Evolutionary conservation across 805 yeast species (phyloP).

Genomic region (Saccharomycopsis sp.): DNA sequence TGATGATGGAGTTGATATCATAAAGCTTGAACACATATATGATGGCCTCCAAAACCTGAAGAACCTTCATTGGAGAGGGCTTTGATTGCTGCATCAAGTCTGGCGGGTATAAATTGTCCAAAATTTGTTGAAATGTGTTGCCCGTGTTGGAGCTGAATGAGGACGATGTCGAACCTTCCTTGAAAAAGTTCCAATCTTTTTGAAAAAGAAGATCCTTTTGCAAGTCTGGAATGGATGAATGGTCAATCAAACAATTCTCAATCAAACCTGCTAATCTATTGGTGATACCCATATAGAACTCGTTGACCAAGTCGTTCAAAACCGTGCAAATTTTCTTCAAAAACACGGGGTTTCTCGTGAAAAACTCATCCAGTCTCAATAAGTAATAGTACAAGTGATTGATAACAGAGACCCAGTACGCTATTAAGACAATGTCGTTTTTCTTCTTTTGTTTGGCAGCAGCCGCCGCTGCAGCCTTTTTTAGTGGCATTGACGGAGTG

Average conservation of each 20-base stretch:
- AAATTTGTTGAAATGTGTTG: constrained; percentile 50
- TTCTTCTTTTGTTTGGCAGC: constrained; percentile 9
- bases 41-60: constrained; percentile 83
- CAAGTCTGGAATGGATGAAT: constrained; percentile 75
- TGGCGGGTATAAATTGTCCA: constrained; percentile 78
- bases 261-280: constrained; percentile 46
- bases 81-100: constrained; percentile 66
- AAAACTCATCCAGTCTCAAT: constrained; percentile 45
- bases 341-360: constrained; percentile 44
- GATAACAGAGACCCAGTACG: constrained; percentile 83
- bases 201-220: constrained; percentile 55
- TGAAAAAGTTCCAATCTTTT: constrained; percentile 57
- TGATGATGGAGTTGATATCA: constrained; percentile 68
- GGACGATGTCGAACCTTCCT: constrained; percentile 25
- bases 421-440: constrained; percentile 53
- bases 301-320: constrained; percentile 53
- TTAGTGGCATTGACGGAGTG: constrained; percentile 1
- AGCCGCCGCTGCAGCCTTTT: too few relatives aligned
- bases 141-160: constrained; percentile 27
- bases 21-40: constrained; percentile 77
- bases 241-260: constrained; percentile 64
- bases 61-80: constrained; percentile 81
- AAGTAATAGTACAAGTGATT: constrained; percentile 73
- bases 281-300: constrained; percentile 57
- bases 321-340: constrained; percentile 51